Evolutionary conservation across 2,329 filamentous ascomycete species (phyloP).

Genomic region (Clonostachys byssicola): DNA sequence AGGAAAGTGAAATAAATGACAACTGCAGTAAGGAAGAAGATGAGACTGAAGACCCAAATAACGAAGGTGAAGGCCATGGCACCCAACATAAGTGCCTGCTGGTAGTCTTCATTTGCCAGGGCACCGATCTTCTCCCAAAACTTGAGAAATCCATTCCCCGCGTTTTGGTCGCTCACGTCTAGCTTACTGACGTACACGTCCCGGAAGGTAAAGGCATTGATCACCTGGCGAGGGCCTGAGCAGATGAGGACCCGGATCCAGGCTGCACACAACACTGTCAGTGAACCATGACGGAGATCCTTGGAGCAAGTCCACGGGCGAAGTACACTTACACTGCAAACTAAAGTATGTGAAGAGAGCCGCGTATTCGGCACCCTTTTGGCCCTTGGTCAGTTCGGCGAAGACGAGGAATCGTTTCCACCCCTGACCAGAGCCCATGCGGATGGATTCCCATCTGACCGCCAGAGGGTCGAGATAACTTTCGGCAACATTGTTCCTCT

Average conservation of each 20-base stretch:
- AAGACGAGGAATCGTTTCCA: conserved; percentile 93
- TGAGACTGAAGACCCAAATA: conserved; percentile 79
- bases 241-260: conserved; percentile 88
- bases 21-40: conserved; percentile 70
- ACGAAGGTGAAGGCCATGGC: conserved; percentile 91
- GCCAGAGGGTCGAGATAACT: conserved; percentile 88
- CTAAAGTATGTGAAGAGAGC: conserved; percentile 88
- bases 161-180: conserved; percentile 41
- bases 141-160: conserved; percentile 61
- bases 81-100: conserved; percentile 77
- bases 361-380: conserved; percentile 85
- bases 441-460: conserved; percentile 77
- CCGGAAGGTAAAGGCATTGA: conserved; percentile 86
- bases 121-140: conserved; percentile 81
- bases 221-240: conserved; percentile 84
- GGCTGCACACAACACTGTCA: conserved; percentile 37
- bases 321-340: conserved; percentile 49
- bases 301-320: background rate
- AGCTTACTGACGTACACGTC: conserved; percentile 77
- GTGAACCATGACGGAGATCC: background rate
- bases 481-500: conserved; percentile 79
- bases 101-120: conserved; percentile 68
- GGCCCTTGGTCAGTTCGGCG: conserved; percentile 83
- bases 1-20: conserved; percentile 85
- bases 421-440: conserved; percentile 70